Evolutionary conservation across 2,329 filamentous ascomycete genomes (phyloP).

Genomic region (Neofusicoccum kwambonambiense): DNA sequence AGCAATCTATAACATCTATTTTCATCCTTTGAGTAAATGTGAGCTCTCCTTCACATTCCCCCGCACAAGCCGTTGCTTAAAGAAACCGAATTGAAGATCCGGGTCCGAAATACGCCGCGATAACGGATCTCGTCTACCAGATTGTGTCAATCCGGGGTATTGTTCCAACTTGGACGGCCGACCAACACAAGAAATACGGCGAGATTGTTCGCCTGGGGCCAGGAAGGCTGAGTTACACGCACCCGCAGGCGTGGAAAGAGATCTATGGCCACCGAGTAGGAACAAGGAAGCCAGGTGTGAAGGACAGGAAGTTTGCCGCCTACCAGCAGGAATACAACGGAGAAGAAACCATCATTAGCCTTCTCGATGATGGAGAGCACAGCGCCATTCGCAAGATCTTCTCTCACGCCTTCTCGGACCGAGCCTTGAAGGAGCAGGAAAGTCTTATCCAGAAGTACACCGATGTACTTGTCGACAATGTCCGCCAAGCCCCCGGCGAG

Average conservation of each 20-base stretch:
- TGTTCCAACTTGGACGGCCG: conserved; percentile 24
- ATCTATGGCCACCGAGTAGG: conserved; percentile 19
- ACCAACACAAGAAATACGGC: conserved; percentile 20
- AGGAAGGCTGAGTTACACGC: conserved; percentile 10
- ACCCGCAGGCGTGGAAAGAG: conserved; percentile 16
- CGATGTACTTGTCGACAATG: conserved; percentile 27
- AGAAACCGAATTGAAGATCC: conserved; percentile 26
- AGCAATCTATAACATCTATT: conserved; percentile 40
- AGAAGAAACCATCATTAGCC: neutral
- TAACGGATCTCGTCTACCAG: conserved; percentile 31
- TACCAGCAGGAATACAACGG: neutral
- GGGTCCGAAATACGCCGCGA: conserved; percentile 39
- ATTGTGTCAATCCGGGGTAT: conserved; percentile 23
- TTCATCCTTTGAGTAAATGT: conserved; percentile 43
- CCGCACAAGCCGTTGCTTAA: neutral
- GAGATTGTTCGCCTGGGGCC: conserved; percentile 15
- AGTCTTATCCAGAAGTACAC: conserved; percentile 33
- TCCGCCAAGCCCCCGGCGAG: conserved; percentile 8
- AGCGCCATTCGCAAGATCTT: conserved; percentile 19
- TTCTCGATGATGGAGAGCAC: conserved; percentile 24
- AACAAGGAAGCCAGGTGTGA: neutral
- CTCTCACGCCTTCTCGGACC: conserved; percentile 32
- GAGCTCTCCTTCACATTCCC: neutral
- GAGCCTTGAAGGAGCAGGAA: conserved; percentile 31
- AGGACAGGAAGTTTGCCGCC: conserved; percentile 1